Conservation (phyloP, 306 rosid species). For the Quercus parvula region DNA sequence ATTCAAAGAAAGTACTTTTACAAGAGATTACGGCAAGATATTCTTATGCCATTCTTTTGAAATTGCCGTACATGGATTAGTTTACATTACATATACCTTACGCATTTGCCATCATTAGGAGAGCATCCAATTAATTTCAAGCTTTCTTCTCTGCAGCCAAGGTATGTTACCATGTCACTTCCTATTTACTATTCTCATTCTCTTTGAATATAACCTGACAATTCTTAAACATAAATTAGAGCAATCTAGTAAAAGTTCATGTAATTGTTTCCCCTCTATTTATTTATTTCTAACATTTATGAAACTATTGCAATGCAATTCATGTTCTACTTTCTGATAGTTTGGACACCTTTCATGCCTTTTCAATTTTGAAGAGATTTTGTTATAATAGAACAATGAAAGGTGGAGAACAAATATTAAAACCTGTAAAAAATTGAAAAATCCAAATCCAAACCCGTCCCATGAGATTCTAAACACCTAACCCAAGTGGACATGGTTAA, state of each 20-base stretch:
- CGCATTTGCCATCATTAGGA: background rate
- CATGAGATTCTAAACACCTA: too few relatives aligned
- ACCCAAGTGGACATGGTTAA: too few relatives aligned
- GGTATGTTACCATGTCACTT: background rate
- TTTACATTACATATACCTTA: background rate
- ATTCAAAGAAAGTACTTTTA: conserved; percentile 14
- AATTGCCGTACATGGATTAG: background rate
- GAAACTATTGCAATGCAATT: too few relatives aligned
- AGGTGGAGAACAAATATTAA: too few relatives aligned
- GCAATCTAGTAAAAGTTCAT: too few relatives aligned
- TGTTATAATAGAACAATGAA: background rate
- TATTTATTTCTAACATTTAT: too few relatives aligned
- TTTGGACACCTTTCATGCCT: too few relatives aligned
- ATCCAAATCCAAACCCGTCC: too few relatives aligned
- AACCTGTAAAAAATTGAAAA: too few relatives aligned
- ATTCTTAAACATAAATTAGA: too few relatives aligned
- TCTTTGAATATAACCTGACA: background rate
- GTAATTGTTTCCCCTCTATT: too few relatives aligned
- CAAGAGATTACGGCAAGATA: conserved; percentile 8
- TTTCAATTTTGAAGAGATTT: background rate
- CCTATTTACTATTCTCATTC: background rate
- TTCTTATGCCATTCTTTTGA: conserved; percentile 10
- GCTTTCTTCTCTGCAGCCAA: conserved; percentile 9
- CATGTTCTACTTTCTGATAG: too few relatives aligned
- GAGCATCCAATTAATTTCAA: conserved; percentile 9